phyloP scores from a whole-genome alignment of 1,284 basidiomycete species.

The Ceratobasidium theobromae region DNA sequence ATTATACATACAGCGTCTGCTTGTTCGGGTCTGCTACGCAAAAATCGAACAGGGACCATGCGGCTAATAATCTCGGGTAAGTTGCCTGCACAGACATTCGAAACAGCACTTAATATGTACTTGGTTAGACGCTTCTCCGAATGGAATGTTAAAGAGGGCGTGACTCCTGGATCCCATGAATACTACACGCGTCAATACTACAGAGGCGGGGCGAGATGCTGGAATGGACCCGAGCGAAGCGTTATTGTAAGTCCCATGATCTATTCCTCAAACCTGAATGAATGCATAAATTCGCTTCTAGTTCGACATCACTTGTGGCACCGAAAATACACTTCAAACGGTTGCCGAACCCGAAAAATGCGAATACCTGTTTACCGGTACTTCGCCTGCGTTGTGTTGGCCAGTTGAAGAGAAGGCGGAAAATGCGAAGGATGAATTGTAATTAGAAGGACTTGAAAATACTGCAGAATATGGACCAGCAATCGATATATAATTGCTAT shows the following conservation, averaged over 20 bases:
- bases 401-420: slow-evolving; percentile 48
- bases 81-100: slow-evolving; percentile 39
- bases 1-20: slow-evolving; percentile 98
- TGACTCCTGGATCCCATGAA: slow-evolving; percentile 60
- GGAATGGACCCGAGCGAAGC: slow-evolving; percentile 93
- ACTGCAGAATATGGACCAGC: not conserved
- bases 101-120: not conserved
- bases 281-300: slow-evolving; percentile 41
- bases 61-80: slow-evolving; percentile 82
- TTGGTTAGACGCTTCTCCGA: slow-evolving; percentile 64
- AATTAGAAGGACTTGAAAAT: slow-evolving; percentile 29
- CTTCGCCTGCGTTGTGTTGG: slow-evolving; percentile 86
- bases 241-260: slow-evolving; percentile 56
- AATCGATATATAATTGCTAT: not conserved
- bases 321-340: slow-evolving; percentile 78
- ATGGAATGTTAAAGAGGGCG: slow-evolving; percentile 66
- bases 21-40: slow-evolving; percentile 87
- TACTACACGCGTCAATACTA: slow-evolving; percentile 86
- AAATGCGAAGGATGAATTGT: slow-evolving; percentile 41
- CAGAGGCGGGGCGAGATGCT: slow-evolving; percentile 83
- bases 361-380: slow-evolving; percentile 88
- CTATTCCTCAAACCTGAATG: not conserved
- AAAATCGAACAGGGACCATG: slow-evolving; percentile 82
- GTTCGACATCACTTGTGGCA: slow-evolving; percentile 83
- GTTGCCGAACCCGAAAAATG: slow-evolving; percentile 96